A percentile compares a stretch with the other conserved stretches of the same genome.
Conservation (phyloP, 345 rosid species). For the Moricandia arvensis region DNA sequence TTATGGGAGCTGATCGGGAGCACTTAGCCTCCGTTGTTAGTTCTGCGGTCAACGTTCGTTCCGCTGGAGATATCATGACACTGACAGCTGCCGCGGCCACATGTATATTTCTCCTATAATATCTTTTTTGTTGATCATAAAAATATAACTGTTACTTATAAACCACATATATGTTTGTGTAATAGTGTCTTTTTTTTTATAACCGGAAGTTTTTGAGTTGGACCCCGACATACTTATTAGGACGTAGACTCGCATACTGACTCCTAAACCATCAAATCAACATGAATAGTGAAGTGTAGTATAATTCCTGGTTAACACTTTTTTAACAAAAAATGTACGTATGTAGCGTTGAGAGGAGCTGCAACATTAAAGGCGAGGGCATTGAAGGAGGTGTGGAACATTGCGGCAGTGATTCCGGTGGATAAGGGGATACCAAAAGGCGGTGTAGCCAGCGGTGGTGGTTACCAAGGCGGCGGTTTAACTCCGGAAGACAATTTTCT, state of each 20-base stretch:
- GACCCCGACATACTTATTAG: not conserved
- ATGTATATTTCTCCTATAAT: conserved; percentile 40
- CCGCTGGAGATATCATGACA: conserved; percentile 83
- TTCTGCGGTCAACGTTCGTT: conserved; percentile 78
- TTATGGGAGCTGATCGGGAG: conserved; percentile 83
- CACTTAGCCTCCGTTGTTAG: conserved; percentile 66
- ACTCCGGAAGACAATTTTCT: conserved; percentile 77
- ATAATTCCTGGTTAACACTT: not conserved
- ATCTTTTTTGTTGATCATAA: too few species aligned
- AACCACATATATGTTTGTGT: too few species aligned
- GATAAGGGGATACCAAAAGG: conserved; percentile 60
- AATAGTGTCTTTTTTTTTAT: not conserved
- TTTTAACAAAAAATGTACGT: not conserved
- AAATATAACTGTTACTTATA: not conserved
- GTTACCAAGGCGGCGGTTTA: conserved; percentile 61
- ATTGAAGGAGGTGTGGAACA: conserved; percentile 93
- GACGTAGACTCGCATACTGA: not conserved
- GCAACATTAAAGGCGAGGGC: conserved; percentile 89
- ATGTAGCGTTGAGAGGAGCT: conserved; percentile 89
- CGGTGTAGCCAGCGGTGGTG: conserved; percentile 35
- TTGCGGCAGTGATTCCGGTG: conserved; percentile 90
- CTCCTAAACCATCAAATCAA: not conserved
- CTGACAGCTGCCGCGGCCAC: conserved; percentile 86
- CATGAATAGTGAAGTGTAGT: not conserved
- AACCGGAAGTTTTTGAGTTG: not conserved